Evolutionary conservation across 441 rosid species (phyloP), one percentile per base, ranked within the genome.

Genomic region (Theobroma grandiflorum): DNA sequence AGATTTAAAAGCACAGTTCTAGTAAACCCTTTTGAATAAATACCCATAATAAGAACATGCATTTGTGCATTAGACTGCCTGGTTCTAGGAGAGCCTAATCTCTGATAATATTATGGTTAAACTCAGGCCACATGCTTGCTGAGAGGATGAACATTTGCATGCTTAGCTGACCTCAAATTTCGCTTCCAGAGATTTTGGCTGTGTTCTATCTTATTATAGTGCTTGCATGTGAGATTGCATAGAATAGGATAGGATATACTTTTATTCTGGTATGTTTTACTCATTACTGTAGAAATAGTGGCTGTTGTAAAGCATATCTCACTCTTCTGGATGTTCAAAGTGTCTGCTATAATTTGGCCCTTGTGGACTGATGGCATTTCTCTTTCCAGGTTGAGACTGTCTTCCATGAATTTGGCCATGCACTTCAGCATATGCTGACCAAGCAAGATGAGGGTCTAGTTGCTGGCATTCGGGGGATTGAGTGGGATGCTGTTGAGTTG

Each of bases 321-420:
- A 59, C 38, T 55, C 62, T 42, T 72, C 59, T 67, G 74, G 52
- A n/a, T 75, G 11, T 62, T 33, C 79, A n/a, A 40, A 75, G 71
- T 74, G 49, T 64, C 45, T 77, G 76, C 66, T 52, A 12, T n/a
- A 66, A 37, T 72, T 79, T 42, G 62, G 57, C 31, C 42, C 38
- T 12, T 74, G 9, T 74, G 57, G 35, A 8, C 53, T 77, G 52
- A 72, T 81, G 67, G 35, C 26, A 26, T 77, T 73, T 66, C 42
- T 26, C 71, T 78, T 37, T 80, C 82, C 88, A 96, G 99, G 97
- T 96, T 80, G 96, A 96, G 87, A 93, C 98, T 55, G 97, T 96
- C 49, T 96, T 96, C 84, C 99, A 96, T 88, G 99, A 96, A 89
- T 96, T 96, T 83, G 99, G 99, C 67, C 99, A 96, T 82, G 97